Conservation (phyloP, 345 rosid genomes). For the Erodium maritimum region DNA sequence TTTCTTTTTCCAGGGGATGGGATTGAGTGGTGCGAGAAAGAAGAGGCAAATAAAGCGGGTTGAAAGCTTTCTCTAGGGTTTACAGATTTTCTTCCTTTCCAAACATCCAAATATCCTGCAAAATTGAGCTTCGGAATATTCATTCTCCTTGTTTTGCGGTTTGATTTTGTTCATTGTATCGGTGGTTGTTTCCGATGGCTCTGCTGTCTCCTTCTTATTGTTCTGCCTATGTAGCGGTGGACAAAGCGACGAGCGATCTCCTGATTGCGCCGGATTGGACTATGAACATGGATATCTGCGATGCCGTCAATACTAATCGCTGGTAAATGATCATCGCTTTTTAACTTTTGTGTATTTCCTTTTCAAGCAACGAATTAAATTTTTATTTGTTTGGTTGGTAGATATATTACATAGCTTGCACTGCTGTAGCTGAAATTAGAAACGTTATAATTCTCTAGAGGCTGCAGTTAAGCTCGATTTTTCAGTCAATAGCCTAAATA, state of each 20-base stretch:
- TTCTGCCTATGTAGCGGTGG: conserved; percentile 74
- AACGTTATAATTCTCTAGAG: no score
- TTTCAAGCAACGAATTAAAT: not conserved
- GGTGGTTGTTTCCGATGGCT: conserved; percentile 3
- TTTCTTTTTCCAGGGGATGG: no score
- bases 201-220: conserved; percentile 20
- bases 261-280: conserved; percentile 86
- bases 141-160: not conserved
- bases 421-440: not conserved
- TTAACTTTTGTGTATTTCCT: not conserved
- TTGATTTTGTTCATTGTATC: not conserved
- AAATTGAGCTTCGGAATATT: not conserved
- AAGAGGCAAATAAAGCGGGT: not conserved
- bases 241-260: conserved; percentile 92
- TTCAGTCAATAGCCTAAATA: no score
- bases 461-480: no score
- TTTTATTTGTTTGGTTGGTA: not conserved
- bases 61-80: not conserved
- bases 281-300: conserved; percentile 89
- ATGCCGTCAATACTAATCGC: conserved; percentile 61
- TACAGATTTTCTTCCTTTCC: not conserved
- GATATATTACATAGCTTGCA: not conserved
- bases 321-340: conserved; percentile 28
- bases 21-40: not conserved
- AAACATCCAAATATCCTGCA: not conserved